phyloP scores from a whole-genome alignment of 169 alveolate species.

The Blepharisma undulans region DNA sequence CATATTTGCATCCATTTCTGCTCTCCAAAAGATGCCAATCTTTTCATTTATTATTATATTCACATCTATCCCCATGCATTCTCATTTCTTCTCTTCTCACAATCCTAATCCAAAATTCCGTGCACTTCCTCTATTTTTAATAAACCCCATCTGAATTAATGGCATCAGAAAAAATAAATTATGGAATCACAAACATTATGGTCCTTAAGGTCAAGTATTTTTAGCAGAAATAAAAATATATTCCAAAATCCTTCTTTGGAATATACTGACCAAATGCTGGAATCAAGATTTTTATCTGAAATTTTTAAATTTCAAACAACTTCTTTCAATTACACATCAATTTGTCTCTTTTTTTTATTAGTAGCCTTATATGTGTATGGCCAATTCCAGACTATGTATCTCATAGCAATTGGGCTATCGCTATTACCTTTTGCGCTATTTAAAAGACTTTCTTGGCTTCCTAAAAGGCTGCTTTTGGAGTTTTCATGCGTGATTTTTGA shows the following conservation, averaged over 20 bases:
- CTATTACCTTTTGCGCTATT: not conserved
- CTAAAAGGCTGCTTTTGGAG: not conserved
- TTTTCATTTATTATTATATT: too few species aligned
- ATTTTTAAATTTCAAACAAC: not conserved
- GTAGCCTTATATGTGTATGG: not conserved
- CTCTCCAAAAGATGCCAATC: too few species aligned
- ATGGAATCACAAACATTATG: not conserved
- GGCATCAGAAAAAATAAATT: not conserved
- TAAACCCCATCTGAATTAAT: not conserved
- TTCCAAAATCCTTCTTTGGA: not conserved
- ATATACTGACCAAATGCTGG: not conserved
- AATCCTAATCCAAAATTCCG: too few species aligned
- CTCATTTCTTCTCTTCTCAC: too few species aligned
- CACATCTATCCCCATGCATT: too few species aligned
- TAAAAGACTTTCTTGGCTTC: not conserved
- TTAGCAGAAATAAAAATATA: not conserved
- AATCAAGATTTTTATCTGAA: not conserved
- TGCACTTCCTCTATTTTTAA: not conserved
- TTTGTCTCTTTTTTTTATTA: not conserved
- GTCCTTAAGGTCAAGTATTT: not conserved
- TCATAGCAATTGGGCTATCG: not conserved
- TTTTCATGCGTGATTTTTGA: not conserved
- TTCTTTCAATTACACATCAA: not conserved
- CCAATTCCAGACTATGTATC: not conserved
- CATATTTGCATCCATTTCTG: too few species aligned